Conservation (phyloP, 2,329 filamentous ascomycete genomes). For the Penicillium sp. region DNA sequence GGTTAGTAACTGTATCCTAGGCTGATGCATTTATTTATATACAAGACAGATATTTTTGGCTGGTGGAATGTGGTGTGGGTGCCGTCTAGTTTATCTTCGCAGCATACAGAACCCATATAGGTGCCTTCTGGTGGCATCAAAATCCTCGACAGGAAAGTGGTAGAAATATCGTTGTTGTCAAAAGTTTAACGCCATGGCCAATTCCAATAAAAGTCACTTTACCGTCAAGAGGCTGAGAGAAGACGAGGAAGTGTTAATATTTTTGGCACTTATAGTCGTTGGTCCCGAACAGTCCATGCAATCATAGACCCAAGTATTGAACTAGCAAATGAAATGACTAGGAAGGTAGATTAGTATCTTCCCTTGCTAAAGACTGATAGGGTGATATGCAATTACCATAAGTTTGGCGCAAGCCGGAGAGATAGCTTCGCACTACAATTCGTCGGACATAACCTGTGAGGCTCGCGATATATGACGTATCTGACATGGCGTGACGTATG, state of each 20-base stretch:
- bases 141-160: no score
- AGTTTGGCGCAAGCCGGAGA: slow-evolving; percentile 25
- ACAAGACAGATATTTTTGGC: no score
- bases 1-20: no score
- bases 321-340: slow-evolving; percentile 12
- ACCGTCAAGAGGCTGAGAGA: neutral
- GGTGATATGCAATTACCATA: slow-evolving; percentile 21
- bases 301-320: slow-evolving; percentile 7
- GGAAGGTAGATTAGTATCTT: neutral
- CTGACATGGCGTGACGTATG: slow-evolving; percentile 37
- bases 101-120: no score
- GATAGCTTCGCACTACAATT: slow-evolving; percentile 26
- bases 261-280: neutral
- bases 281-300: slow-evolving; percentile 11
- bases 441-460: slow-evolving; percentile 23
- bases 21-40: no score
- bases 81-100: no score
- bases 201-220: neutral
- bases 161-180: no score
- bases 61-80: no score
- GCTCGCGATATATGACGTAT: slow-evolving; percentile 38
- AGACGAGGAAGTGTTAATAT: neutral
- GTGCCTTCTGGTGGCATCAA: no score
- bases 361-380: neutral
- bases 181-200: neutral